Base-by-base conservation (phyloP, 169 alveolate species). In the Eimeria maxima region DNA sequence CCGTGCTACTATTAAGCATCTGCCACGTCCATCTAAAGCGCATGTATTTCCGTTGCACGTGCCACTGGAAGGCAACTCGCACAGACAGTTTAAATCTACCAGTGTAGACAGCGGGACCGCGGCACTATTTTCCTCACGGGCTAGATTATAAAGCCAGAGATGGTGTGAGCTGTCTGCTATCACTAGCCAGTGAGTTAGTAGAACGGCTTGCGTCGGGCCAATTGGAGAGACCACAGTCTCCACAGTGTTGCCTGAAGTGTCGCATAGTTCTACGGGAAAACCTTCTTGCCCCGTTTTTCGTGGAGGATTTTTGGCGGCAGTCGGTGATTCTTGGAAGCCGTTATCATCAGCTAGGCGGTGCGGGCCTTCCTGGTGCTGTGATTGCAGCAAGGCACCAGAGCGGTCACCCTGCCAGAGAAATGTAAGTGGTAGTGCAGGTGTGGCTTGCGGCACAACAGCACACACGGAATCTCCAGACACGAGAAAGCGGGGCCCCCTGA, bases 401-500 rank as follows among this genome's bases (percentile, higher is more conserved):
- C 65, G 69, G 42, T 86, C 93, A 38, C 33, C 67, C 6, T 63
- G 44, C 93, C 93, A 87, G 13, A 44, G 29, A 55, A 87, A 60
- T 18, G 45, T 63, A 57, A 29, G 63, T 38, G 83, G 93, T 44
- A 87, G 53, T 3, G 81, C 78, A 16, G 93, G 45, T 20, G 93
- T 87, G 80, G 53, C 93, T 42, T 87, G 81, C 20, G 93, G 83
- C 93, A 87, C 81, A 63, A 87, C 81, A 8, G 93, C 93, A 63
- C 93, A 87, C 47, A 38, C 45, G 16, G 63, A 42, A 33, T 44
- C 80, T 18, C 93, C 83, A 0, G 83, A 63, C 0, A 20, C 81
- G n/a, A 87, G 93, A 24, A 87, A 63, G 42, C 93, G 93, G n/a
- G 93, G 93, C 50, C 93, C 93, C 63, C 65, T 60, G 16, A 87